Evolutionary conservation across 352 stramenopile species (phyloP).

Genomic region (Hyaloperonospora arabidopsidis): DNA sequence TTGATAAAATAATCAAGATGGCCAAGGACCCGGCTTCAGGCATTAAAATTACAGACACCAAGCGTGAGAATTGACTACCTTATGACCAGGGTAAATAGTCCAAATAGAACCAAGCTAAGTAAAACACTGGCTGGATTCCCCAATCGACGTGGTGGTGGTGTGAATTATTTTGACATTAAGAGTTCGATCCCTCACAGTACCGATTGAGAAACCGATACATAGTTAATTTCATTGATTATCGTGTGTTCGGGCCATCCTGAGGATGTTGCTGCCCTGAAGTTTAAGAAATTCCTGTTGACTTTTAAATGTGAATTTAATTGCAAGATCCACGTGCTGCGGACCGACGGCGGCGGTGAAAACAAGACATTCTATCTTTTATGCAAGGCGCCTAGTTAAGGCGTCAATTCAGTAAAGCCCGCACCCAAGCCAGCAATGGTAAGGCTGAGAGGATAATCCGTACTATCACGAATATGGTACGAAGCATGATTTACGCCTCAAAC

Average conservation of each 20-base stretch:
- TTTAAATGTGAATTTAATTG: not conserved
- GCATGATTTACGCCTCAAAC: no score
- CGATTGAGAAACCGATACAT: not conserved
- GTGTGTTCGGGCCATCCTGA: not conserved
- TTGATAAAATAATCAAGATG: no score
- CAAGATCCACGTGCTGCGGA: not conserved
- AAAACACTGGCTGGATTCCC: not conserved
- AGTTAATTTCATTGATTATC: not conserved
- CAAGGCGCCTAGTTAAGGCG: not conserved
- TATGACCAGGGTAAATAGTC: no score
- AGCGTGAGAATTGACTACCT: no score
- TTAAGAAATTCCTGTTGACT: not conserved
- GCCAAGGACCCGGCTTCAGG: no score
- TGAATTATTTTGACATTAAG: not conserved
- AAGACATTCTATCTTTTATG: not conserved
- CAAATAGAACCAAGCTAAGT: no score
- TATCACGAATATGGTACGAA: constrained; percentile 12
- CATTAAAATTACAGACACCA: no score
- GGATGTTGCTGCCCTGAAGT: not conserved
- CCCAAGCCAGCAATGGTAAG: not conserved
- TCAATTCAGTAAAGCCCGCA: not conserved
- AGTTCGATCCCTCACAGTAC: not conserved
- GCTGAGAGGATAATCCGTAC: not conserved
- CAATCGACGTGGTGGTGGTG: not conserved
- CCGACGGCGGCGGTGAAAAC: not conserved